A percentile compares a stretch with the other conserved stretches of the same genome.
These are phyloP conservation scores for Lentinula detonsa DNA, from an alignment of 768 basidiomycete species.

Conservation along the genomic window DNA sequence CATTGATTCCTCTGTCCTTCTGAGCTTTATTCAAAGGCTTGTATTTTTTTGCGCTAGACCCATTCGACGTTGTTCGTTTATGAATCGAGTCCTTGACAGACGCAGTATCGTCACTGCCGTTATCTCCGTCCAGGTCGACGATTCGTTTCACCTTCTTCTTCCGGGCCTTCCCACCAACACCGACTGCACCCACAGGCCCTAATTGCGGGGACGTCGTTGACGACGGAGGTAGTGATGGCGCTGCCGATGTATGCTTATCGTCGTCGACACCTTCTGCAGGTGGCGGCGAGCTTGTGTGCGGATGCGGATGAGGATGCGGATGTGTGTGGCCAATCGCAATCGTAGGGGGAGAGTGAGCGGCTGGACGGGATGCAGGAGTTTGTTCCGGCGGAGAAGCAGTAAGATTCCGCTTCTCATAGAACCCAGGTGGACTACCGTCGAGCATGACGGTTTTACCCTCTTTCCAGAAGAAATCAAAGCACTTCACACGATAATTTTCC, in stretches of 20 bases:
- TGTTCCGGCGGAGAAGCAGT: conserved; percentile 43
- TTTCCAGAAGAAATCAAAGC: conserved; percentile 80
- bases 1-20: conserved; percentile 10
- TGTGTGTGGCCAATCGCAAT: conserved; percentile 47
- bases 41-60: conserved; percentile 15
- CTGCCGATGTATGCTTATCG: neutral
- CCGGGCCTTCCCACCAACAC: conserved; percentile 33
- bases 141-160: conserved; percentile 69
- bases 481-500: conserved; percentile 67
- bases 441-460: conserved; percentile 77
- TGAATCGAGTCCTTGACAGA: conserved; percentile 17
- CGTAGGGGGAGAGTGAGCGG: conserved; percentile 52
- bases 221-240: conserved; percentile 33
- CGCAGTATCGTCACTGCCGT: conserved; percentile 28
- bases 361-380: conserved; percentile 43
- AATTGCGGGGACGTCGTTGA: conserved; percentile 41
- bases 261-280: conserved; percentile 8
- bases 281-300: conserved; percentile 15
- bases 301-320: conserved; percentile 13
- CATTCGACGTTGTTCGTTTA: conserved; percentile 26
- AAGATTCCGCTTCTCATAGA: conserved; percentile 64
- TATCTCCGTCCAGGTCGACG: conserved; percentile 64
- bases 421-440: conserved; percentile 66
- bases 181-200: conserved; percentile 25
- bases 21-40: conserved; percentile 14